A percentile compares a stretch with the other conserved stretches of the same genome.
phyloP scores from a whole-genome alignment of 768 basidiomycete species.

The Inosperma sp. region DNA sequence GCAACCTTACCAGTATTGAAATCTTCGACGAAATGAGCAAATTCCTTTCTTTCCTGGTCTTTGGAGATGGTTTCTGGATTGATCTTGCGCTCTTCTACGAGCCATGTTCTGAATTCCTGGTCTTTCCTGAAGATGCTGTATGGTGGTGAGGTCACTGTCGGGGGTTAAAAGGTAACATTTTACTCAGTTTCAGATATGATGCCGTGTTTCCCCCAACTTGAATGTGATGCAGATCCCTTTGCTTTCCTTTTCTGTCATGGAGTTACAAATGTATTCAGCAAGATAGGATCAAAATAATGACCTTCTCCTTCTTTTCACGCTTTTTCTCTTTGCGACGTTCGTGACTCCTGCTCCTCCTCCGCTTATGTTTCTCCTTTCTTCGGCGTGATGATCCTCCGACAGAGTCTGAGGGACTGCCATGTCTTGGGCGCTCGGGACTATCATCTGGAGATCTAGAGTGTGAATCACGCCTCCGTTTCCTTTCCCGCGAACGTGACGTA shows the following conservation, averaged over 20 bases:
- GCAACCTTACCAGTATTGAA: slow-evolving; percentile 64
- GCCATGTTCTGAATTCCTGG: slow-evolving; percentile 87
- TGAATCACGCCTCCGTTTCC: slow-evolving; percentile 24
- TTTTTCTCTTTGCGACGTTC: slow-evolving; percentile 46
- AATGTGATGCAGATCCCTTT: slow-evolving; percentile 50
- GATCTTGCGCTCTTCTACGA: slow-evolving; percentile 86
- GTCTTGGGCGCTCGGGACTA: slow-evolving; percentile 26
- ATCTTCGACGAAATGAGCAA: slow-evolving; percentile 76
- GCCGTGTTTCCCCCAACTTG: slow-evolving; percentile 95
- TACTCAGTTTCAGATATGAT: slow-evolving; percentile 83
- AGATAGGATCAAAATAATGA: slow-evolving; percentile 35
- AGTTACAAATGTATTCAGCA: neutral
- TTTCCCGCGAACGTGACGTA: slow-evolving; percentile 13
- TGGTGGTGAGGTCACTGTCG: neutral
- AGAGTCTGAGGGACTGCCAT: slow-evolving; percentile 5
- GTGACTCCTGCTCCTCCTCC: slow-evolving; percentile 42
- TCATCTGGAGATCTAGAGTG: slow-evolving; percentile 27
- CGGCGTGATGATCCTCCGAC: slow-evolving; percentile 10
- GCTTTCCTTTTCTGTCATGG: slow-evolving; percentile 50
- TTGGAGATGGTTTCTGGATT: slow-evolving; percentile 88
- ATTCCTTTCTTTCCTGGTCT: slow-evolving; percentile 83
- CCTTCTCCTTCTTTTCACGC: slow-evolving; percentile 69
- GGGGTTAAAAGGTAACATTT: slow-evolving; percentile 34
- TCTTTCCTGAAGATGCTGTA: slow-evolving; percentile 77
- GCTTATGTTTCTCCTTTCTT: slow-evolving; percentile 32